Evolutionary conservation across 768 basidiomycete species (phyloP), one percentile per base, ranked within the genome.

Genomic region (Leccinellum rugosiceps): DNA sequence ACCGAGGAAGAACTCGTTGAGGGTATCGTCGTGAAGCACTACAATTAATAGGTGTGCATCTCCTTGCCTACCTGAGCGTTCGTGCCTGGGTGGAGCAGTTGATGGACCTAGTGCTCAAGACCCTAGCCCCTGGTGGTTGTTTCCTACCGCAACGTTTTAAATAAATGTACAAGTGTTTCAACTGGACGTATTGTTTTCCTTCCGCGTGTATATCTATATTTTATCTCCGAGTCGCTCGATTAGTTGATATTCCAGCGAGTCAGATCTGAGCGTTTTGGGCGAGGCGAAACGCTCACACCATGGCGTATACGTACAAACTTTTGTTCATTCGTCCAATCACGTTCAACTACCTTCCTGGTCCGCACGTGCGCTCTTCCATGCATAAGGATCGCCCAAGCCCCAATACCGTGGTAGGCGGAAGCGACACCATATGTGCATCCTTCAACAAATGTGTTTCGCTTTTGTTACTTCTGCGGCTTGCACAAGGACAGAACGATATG

Each of bases 21-120:
- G 26, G 83, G 83, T 0, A 74, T 84, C 2, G 59, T 83, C 7
- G 81, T 84, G 4, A 83, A 80, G 63, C 83, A 85, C 58, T 85
- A 81, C 57, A 84, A 79, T 63, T 85, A 31, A 6, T 85, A 57
- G 9, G 19, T 4, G n/a, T 26, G 5, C 7, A 44, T 45, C 49
- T 14, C 48, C 30, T 23, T 25, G 17, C 21, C 25, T 23, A 25
- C n/a, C 26, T 1, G 15, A 10, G 15, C 19, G 6, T 26, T 8
- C 11, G n/a, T 19, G 13, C 51, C 13, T 19, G n/a, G n/a, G 48
- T 11, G 17, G 19, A 14, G 32, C 28, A 30, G 11, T n/a, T 14
- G 19, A 21, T 21, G 26, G 34, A 35, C 25, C 25, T 35, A 17
- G 34, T 9, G 2, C 14, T 13, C 34, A n/a, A 34, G 13, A 34